These are phyloP conservation scores for Cucurbita maxima DNA, from an alignment of 306 rosid genomes.

Conservation along the genomic window DNA sequence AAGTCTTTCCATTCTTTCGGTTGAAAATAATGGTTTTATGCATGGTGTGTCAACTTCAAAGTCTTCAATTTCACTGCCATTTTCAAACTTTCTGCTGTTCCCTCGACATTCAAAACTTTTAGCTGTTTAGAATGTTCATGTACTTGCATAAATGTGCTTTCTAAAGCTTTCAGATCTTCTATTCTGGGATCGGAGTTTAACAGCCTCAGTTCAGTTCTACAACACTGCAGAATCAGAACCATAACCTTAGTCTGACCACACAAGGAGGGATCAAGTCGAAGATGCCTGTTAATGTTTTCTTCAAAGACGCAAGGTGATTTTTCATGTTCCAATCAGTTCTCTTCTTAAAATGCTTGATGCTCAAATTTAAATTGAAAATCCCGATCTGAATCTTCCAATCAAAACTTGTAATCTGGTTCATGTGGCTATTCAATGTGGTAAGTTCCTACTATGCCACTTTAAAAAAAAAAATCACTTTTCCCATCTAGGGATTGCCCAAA, in stretches of 20 bases:
- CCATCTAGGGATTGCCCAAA: neutral
- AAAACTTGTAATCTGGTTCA: neutral
- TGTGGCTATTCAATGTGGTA: neutral
- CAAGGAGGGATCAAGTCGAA: slow-evolving; percentile 28
- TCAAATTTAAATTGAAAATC: neutral
- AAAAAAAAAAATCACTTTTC: neutral
- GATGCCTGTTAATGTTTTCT: slow-evolving; percentile 65
- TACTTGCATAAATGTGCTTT: neutral
- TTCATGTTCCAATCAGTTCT: neutral
- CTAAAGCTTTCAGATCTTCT: neutral
- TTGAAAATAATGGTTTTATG: neutral
- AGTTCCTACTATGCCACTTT: neutral
- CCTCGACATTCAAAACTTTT: slow-evolving; percentile 2
- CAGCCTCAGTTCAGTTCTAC: neutral
- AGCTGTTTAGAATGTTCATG: neutral
- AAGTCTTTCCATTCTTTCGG: neutral
- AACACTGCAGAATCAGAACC: neutral
- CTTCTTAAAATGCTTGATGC: neutral
- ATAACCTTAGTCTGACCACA: neutral
- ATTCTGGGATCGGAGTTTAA: neutral
- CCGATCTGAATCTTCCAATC: neutral
- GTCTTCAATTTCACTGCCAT: neutral
- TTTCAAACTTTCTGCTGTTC: neutral
- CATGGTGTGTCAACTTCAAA: neutral
- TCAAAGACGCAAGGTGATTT: slow-evolving; percentile 70